These are phyloP conservation scores for Colletotrichum salicis DNA, from an alignment of 2,329 filamentous ascomycete genomes.

Conservation along the genomic window DNA sequence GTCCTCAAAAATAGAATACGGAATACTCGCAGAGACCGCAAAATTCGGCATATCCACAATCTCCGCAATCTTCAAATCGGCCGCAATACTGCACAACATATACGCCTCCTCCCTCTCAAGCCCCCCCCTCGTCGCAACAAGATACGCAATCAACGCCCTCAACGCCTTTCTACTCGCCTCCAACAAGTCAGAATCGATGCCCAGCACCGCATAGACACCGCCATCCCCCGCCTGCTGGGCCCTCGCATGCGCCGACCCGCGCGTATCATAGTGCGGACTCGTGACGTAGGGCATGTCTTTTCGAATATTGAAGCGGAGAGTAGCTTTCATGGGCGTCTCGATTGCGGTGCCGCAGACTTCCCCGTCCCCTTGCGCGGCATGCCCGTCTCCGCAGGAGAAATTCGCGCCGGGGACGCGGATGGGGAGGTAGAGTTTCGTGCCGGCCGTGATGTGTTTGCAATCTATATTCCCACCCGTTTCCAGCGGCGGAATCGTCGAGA, in stretches of 20 bases:
- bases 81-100: constrained; percentile 62
- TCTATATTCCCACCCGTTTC: constrained; percentile 66
- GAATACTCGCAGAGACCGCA: constrained; percentile 60
- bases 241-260: constrained; percentile 10
- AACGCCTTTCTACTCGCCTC: constrained; percentile 61
- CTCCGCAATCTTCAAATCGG: constrained; percentile 61
- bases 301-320: constrained; percentile 58
- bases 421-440: constrained; percentile 59
- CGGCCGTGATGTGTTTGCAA: constrained; percentile 59
- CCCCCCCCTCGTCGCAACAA: constrained; percentile 56
- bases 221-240: constrained; percentile 41
- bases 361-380: constrained; percentile 65
- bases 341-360: constrained; percentile 67
- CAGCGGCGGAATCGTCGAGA: constrained; percentile 61
- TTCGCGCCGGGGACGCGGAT: constrained; percentile 60
- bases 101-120: constrained; percentile 60
- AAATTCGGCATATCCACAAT: constrained; percentile 66
- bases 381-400: constrained; percentile 65
- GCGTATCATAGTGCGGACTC: constrained; percentile 59
- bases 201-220: constrained; percentile 55
- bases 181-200: constrained; percentile 57
- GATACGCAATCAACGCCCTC: constrained; percentile 59
- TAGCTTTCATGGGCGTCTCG: constrained; percentile 62
- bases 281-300: constrained; percentile 58
- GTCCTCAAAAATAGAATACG: constrained; percentile 56